Evolutionary conservation across 139 green algal species (phyloP), one percentile per base, ranked within the genome.

Genomic region (Asterochloris sp.): DNA sequence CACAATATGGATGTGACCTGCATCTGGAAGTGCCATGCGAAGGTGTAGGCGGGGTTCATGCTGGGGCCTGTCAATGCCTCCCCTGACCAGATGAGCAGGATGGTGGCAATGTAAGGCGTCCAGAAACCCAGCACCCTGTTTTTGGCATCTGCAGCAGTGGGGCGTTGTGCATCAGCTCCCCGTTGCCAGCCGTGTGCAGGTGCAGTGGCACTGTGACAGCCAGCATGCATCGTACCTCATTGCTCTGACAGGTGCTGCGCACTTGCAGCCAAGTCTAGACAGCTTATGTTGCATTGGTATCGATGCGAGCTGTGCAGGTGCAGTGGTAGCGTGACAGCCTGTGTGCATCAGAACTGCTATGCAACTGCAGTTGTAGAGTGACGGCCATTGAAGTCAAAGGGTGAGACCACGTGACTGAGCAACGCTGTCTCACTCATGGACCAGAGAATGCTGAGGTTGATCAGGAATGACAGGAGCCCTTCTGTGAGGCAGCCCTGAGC

Each of bases 41-140:
- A 77, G 24, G 73, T 28, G 14, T 77, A 74, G 14, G 71, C 80
- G 19, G 80, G 80, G 61, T 83, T 83, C 80, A 83, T 83, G 60
- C 47, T 73, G 0, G 80, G 80, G 0, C 80, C 80, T 24, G 80
- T 83, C 24, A 79, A 23, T 17, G 63, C 62, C 60, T 69, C 54
- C 21, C 80, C 80, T 29, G 80, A 61, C 0, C 23, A 24, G 6
- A 83, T 68, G 23, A 79, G 26, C 11, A 76, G 28, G 24, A 79
- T 69, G n/a, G 79, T 83, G 27, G 68, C 68, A 14, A 83, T 38
- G 8, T 78, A 63, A 21, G 79, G 79, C 23, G 16, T 67, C 66
- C 69, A 74, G 13, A 64, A 74, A 0, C 66, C 79, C 21, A 83
- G 29, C 29, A 69, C 67, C 38, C 69, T 78, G 16, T 68, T 76